These are phyloP conservation scores for Murraya paniculata DNA, from an alignment of 345 rosid genomes.

Conservation along the genomic window DNA sequence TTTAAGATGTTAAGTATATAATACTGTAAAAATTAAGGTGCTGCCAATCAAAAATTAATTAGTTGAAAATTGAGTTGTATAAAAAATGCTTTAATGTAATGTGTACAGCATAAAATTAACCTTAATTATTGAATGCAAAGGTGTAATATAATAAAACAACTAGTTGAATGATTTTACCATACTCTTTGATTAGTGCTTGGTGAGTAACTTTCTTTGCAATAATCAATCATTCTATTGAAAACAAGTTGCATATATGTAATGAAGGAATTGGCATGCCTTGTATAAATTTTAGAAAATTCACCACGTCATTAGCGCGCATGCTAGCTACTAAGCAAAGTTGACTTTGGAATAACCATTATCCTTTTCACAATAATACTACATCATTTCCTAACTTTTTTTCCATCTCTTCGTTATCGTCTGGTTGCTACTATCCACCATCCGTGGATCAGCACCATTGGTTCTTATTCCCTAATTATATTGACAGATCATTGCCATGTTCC, in stretches of 20 bases:
- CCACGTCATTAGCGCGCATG: neutral
- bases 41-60: no score
- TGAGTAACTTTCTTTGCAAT: neutral
- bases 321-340: slow-evolving; percentile 1
- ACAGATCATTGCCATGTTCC: neutral
- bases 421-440: neutral
- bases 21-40: no score
- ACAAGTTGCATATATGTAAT: neutral
- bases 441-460: neutral
- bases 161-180: neutral
- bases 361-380: neutral
- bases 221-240: neutral
- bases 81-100: no score
- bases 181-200: neutral
- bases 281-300: neutral
- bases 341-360: neutral
- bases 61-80: no score
- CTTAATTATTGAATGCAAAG: neutral
- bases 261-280: neutral
- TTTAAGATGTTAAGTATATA: no score
- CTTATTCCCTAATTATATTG: neutral
- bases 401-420: neutral
- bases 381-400: neutral
- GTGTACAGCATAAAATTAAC: no score
- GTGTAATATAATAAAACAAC: neutral